Conservation (phyloP, 176 grass and related monocot genomes). For the Oryza nivara region DNA sequence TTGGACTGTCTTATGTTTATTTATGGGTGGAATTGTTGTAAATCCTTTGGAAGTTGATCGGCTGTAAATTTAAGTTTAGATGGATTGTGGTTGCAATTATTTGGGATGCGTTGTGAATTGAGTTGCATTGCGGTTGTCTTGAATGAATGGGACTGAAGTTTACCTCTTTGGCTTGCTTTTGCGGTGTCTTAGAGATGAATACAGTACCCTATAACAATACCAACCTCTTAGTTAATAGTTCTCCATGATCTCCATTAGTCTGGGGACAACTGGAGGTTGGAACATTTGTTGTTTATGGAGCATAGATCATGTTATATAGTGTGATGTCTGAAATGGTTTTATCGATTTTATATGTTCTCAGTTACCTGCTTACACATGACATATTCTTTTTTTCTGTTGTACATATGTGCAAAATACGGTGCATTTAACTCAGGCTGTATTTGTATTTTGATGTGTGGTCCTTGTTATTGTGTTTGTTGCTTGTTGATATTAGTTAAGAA, state of each 20-base stretch:
- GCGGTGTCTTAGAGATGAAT: slow-evolving; percentile 74
- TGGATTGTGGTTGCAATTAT: background rate
- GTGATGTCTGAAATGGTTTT: background rate
- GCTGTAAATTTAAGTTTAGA: background rate
- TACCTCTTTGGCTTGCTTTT: slow-evolving; percentile 52
- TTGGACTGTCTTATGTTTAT: background rate
- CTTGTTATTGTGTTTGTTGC: background rate
- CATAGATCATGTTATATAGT: background rate
- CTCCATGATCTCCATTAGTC: slow-evolving; percentile 32
- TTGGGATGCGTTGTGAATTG: background rate
- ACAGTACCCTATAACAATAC: slow-evolving; percentile 58
- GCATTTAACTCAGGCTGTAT: background rate
- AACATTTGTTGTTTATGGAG: background rate
- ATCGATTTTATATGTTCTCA: background rate
- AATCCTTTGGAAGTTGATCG: background rate
- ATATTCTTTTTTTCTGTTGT: background rate
- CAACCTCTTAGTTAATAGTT: slow-evolving; percentile 29
- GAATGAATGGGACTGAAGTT: slow-evolving; percentile 62
- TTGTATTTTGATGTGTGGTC: background rate
- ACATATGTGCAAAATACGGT: background rate
- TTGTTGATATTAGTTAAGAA: background rate
- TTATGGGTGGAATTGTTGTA: background rate
- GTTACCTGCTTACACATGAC: background rate
- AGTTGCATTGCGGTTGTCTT: background rate
- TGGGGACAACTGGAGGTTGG: slow-evolving; percentile 10